phyloP scores from a whole-genome alignment of 2,329 filamentous ascomycete genomes.

The Coniochaeta sp. region DNA sequence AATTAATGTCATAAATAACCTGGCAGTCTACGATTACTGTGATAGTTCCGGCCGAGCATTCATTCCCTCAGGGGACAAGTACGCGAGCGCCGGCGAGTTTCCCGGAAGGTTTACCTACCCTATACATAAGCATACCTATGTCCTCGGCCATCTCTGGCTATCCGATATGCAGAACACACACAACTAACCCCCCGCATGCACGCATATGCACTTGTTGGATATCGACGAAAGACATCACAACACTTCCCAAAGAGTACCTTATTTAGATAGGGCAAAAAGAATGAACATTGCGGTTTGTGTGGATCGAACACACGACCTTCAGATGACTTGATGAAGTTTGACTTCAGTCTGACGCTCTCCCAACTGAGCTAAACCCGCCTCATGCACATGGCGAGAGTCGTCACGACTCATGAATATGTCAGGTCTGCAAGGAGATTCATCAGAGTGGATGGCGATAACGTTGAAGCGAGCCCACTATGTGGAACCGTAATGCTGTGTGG shows the following conservation, averaged over 20 bases:
- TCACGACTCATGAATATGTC: neutral
- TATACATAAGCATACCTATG: no score
- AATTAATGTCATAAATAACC: no score
- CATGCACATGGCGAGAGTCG: neutral
- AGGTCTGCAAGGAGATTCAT: neutral
- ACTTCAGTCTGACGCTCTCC: conserved; percentile 1
- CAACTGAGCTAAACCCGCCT: neutral
- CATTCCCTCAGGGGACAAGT: no score
- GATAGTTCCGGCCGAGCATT: no score
- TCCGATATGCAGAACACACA: no score
- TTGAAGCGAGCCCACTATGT: neutral
- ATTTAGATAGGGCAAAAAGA: neutral
- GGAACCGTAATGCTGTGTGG: neutral
- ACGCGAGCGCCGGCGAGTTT: no score
- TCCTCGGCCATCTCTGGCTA: no score
- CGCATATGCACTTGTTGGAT: no score
- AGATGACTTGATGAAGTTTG: neutral
- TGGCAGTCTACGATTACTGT: no score
- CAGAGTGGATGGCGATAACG: neutral
- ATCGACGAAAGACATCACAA: neutral
- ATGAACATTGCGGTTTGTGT: neutral
- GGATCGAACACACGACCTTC: conserved; percentile 1
- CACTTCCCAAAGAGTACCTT: neutral
- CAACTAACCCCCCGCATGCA: no score
- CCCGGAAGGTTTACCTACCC: no score